Conservation (phyloP, 495 filamentous ascomycete genomes). For the Opeltia flavorubescens region DNA sequence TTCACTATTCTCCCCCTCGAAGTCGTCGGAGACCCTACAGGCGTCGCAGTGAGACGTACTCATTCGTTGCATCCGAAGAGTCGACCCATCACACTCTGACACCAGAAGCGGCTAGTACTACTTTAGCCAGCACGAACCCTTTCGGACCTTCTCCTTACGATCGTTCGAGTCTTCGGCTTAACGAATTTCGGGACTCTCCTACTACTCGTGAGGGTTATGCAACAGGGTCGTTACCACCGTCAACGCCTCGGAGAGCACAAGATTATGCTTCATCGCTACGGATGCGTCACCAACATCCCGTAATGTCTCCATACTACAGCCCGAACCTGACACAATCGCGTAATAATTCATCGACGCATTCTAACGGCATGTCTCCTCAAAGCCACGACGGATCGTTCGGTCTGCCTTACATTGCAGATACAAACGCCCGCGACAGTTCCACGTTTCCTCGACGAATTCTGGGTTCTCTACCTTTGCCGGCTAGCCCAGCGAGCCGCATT, state of each 20-base stretch:
- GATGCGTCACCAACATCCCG: no score
- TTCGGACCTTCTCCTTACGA: not conserved
- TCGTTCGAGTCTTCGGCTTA: no score
- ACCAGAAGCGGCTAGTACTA: not conserved
- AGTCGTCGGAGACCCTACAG: slow-evolving; percentile 9
- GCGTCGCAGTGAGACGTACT: slow-evolving; percentile 13
- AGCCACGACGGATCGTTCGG: not conserved
- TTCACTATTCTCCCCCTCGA: slow-evolving; percentile 4
- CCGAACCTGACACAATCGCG: not conserved
- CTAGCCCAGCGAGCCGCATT: slow-evolving; percentile 20
- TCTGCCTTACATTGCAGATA: not conserved
- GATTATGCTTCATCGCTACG: not conserved
- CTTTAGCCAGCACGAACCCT: not conserved
- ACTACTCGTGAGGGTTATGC: no score
- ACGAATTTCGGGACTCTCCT: no score
- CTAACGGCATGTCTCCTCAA: not conserved
- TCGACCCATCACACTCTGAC: not conserved
- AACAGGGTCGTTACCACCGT: not conserved
- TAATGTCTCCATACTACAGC: no score
- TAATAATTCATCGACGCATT: not conserved
- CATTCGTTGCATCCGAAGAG: slow-evolving; percentile 8
- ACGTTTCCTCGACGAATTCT: not conserved
- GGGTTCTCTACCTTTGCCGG: slow-evolving; percentile 16
- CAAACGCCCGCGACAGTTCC: not conserved
- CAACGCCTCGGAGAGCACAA: not conserved